Percentiles rank a stretch among this genome's conserved stretches.
Evolutionary conservation across 2,329 filamentous ascomycete species (phyloP).

Genomic region (Colletotrichum lindemuthianum): DNA sequence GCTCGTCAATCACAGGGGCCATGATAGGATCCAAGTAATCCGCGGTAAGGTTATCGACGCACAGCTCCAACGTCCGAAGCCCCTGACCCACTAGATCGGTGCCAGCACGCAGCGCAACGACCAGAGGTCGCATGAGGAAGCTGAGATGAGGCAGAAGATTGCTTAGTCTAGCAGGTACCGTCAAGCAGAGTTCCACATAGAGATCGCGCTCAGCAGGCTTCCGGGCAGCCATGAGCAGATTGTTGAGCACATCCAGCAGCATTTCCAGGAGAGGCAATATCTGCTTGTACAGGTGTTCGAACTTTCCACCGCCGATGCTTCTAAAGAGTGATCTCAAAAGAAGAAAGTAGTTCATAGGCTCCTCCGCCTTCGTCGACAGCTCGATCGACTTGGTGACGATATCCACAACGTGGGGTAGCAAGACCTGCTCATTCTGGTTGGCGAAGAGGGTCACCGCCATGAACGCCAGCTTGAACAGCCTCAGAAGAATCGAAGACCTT

Average conservation of each 20-base stretch:
- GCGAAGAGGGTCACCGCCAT: conserved; percentile 99
- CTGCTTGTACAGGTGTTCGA: conserved; percentile 98
- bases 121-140: conserved; percentile 95
- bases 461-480: conserved; percentile 97
- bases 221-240: conserved; percentile 86
- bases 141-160: conserved; percentile 95
- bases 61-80: conserved; percentile 90
- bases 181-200: conserved; percentile 96
- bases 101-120: conserved; percentile 92
- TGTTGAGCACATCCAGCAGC: conserved; percentile 97
- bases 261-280: conserved; percentile 96
- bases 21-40: conserved; percentile 99
- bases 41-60: conserved; percentile 96
- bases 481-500: conserved; percentile 90
- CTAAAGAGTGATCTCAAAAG: conserved; percentile 91
- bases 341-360: conserved; percentile 99
- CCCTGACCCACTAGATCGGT: conserved; percentile 96
- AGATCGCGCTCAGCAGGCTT: conserved; percentile 92
- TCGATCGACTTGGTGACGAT: conserved; percentile 98
- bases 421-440: conserved; percentile 91
- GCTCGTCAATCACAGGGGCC: conserved; percentile 97
- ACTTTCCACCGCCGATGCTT: conserved; percentile 96
- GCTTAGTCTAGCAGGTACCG: conserved; percentile 91
- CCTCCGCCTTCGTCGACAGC: conserved; percentile 92
- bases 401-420: conserved; percentile 94